phyloP scores from a whole-genome alignment of 2,329 filamentous ascomycete genomes.

The Aspergillus sp. region DNA sequence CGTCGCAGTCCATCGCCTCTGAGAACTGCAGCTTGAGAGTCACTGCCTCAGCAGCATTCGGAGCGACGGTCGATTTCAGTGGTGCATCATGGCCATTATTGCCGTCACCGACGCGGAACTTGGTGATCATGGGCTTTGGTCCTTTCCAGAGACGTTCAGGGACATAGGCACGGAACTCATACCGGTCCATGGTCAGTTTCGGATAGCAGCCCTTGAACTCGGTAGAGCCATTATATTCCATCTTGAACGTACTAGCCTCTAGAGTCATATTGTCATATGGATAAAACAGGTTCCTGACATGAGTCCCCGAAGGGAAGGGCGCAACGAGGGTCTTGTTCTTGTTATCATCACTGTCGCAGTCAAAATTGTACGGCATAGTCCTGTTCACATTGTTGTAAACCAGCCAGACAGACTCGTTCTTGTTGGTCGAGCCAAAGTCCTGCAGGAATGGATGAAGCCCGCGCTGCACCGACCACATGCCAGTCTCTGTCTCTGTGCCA shows the following conservation, averaged over 20 bases:
- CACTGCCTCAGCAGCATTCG: slow-evolving; percentile 45
- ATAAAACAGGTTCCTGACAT: slow-evolving; percentile 63
- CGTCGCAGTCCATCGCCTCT: slow-evolving; percentile 59
- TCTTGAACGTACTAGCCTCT: slow-evolving; percentile 41
- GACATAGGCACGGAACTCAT: slow-evolving; percentile 17
- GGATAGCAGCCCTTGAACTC: slow-evolving; percentile 57
- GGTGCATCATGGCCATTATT: slow-evolving; percentile 32
- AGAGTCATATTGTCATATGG: slow-evolving; percentile 59
- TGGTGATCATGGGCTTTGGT: slow-evolving; percentile 61
- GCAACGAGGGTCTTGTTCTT: slow-evolving; percentile 52
- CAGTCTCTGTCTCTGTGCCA: slow-evolving; percentile 54
- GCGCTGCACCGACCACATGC: slow-evolving; percentile 62
- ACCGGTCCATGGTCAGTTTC: slow-evolving; percentile 54
- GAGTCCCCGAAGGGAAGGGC: slow-evolving; percentile 55
- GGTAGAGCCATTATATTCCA: slow-evolving; percentile 32
- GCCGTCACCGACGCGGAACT: slow-evolving; percentile 63
- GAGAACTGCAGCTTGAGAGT: slow-evolving; percentile 54
- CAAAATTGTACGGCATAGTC: slow-evolving; percentile 55
- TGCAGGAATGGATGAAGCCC: slow-evolving; percentile 55
- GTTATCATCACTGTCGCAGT: slow-evolving; percentile 50
- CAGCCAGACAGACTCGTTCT: slow-evolving; percentile 48
- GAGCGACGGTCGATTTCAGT: slow-evolving; percentile 50
- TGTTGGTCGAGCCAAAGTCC: slow-evolving; percentile 45
- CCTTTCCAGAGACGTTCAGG: slow-evolving; percentile 48
- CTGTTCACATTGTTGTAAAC: slow-evolving; percentile 49